Conservation (phyloP, 768 basidiomycete species). For the Trametes cingulata region DNA sequence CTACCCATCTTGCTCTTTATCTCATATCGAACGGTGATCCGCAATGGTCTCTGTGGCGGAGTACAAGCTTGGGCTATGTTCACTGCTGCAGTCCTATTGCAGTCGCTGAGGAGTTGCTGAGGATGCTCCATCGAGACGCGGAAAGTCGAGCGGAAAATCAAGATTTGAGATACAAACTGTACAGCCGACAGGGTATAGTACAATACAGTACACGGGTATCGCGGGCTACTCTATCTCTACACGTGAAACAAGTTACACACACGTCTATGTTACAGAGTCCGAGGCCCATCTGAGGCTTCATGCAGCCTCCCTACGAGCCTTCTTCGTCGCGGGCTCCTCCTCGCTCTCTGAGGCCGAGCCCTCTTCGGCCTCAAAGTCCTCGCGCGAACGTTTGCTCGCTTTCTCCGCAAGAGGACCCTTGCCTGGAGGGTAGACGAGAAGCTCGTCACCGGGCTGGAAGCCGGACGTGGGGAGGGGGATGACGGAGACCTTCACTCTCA, state of each 20-base stretch:
- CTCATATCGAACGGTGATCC: neutral
- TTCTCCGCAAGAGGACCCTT: neutral
- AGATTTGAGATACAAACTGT: constrained; percentile 3
- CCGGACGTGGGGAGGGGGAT: constrained; percentile 5
- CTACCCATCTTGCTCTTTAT: constrained; percentile 10
- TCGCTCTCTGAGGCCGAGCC: neutral
- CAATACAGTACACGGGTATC: neutral
- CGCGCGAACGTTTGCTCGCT: constrained; percentile 6
- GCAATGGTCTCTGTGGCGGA: no score
- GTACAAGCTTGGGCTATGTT: no score
- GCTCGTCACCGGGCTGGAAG: neutral
- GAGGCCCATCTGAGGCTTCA: neutral
- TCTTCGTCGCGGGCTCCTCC: constrained; percentile 10
- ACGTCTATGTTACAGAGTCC: neutral
- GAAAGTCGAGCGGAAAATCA: neutral
- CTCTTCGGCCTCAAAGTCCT: constrained; percentile 3
- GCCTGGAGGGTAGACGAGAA: constrained; percentile 2
- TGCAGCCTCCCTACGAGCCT: neutral
- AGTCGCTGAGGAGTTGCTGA: no score
- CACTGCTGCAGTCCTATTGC: no score
- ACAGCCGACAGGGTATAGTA: constrained; percentile 10
- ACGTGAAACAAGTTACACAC: constrained; percentile 7
- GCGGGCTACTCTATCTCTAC: neutral
- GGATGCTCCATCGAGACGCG: neutral
- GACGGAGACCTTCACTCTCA: constrained; percentile 2